Conservation (phyloP, 352 stramenopile species). For the Globisporangium barbulae region DNA sequence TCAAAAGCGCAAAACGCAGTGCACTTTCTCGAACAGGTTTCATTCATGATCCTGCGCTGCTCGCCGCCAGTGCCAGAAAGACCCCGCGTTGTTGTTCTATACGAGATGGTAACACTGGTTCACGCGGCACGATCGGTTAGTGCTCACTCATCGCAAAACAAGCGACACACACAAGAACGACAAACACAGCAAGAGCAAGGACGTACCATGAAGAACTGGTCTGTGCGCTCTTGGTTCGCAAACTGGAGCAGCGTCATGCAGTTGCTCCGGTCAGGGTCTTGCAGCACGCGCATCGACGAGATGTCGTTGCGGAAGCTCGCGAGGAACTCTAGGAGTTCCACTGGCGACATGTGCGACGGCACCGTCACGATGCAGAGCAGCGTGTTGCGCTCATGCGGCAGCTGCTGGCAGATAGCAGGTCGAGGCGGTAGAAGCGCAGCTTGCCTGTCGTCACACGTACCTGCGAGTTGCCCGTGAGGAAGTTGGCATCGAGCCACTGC, state of each 20-base stretch:
- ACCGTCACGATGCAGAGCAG: conserved; percentile 83
- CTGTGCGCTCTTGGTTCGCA: conserved; percentile 63
- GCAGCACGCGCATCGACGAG: conserved; percentile 73
- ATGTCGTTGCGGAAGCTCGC: conserved; percentile 72
- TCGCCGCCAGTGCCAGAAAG: too few relatives aligned
- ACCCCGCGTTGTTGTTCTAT: too few relatives aligned
- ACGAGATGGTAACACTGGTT: too few relatives aligned
- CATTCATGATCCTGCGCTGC: too few relatives aligned
- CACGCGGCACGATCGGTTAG: too few relatives aligned
- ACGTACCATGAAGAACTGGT: conserved; percentile 72
- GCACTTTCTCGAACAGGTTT: too few relatives aligned
- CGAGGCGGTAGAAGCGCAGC: conserved; percentile 77
- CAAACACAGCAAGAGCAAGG: neutral
- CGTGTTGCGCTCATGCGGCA: conserved; percentile 68
- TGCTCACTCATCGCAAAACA: neutral
- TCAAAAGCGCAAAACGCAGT: too few relatives aligned
- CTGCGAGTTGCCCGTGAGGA: conserved; percentile 77
- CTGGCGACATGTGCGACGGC: conserved; percentile 78
- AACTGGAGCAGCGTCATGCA: conserved; percentile 88
- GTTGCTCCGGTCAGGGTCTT: conserved; percentile 76
- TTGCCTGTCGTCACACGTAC: conserved; percentile 74
- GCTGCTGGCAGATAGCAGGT: conserved; percentile 37
- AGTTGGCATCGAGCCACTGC: conserved; percentile 35
- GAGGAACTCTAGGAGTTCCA: conserved; percentile 85
- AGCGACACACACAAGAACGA: neutral